phyloP scores from a whole-genome alignment of 441 rosid species.

The Syzygium malaccense region DNA sequence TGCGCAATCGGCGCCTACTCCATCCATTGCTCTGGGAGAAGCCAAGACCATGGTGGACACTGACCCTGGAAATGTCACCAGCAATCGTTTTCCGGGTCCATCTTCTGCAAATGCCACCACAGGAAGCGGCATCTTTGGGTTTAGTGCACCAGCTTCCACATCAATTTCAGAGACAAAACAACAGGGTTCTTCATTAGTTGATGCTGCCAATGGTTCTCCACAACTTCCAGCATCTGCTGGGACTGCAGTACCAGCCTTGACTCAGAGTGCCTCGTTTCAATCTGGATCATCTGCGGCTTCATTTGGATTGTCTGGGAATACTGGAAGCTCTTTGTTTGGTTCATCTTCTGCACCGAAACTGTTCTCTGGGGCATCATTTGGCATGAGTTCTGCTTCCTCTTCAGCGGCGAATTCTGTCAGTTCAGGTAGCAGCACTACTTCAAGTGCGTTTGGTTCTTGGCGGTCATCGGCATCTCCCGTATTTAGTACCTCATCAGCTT shows the following conservation, averaged over 20 bases:
- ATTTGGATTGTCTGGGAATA: slow-evolving; percentile 36
- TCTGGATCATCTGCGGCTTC: slow-evolving; percentile 39
- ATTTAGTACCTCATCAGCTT: slow-evolving; percentile 32
- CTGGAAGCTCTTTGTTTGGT: slow-evolving; percentile 42
- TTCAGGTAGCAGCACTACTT: slow-evolving; percentile 26
- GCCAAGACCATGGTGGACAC: slow-evolving; percentile 24
- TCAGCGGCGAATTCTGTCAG: slow-evolving; percentile 26
- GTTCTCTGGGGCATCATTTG: slow-evolving; percentile 40
- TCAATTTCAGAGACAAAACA: slow-evolving; percentile 30
- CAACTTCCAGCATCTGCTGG: slow-evolving; percentile 34
- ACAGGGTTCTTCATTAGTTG: slow-evolving; percentile 32
- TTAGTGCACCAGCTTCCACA: slow-evolving; percentile 29
- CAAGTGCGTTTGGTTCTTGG: slow-evolving; percentile 52
- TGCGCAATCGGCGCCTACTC: slow-evolving; percentile 19
- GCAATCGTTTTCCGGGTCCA: slow-evolving; percentile 20
- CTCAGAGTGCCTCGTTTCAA: slow-evolving; percentile 43
- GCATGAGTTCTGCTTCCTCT: slow-evolving; percentile 29
- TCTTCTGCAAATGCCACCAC: slow-evolving; percentile 15
- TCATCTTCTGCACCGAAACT: slow-evolving; percentile 27
- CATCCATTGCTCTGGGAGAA: slow-evolving; percentile 26
- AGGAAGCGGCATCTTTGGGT: slow-evolving; percentile 32
- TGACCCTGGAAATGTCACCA: slow-evolving; percentile 16
- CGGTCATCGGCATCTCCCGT: slow-evolving; percentile 32
- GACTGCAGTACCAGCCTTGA: slow-evolving; percentile 31
- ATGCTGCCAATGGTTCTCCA: slow-evolving; percentile 16